phyloP scores from a whole-genome alignment of 73 alveolate species.

The Tetrahymena elliotti region DNA sequence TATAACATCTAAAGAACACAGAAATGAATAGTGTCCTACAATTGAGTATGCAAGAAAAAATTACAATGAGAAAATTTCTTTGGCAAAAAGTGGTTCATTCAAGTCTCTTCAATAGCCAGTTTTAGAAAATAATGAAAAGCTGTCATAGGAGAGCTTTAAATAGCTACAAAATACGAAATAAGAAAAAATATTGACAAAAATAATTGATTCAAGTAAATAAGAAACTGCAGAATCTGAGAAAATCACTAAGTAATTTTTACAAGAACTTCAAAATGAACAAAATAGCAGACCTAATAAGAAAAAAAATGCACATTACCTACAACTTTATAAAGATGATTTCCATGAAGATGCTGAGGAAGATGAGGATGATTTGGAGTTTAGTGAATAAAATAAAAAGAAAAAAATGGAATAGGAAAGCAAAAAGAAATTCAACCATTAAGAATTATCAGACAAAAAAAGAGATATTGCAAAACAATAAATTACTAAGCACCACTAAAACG shows the following conservation, averaged over 20 bases:
- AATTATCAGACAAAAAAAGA: background rate
- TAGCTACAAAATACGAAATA: background rate
- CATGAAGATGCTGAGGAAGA: background rate
- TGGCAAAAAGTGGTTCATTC: background rate
- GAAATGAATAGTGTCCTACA: background rate
- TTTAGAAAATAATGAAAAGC: background rate
- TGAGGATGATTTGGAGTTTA: background rate
- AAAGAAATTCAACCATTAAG: background rate
- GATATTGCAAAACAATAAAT: background rate
- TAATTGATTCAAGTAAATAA: background rate
- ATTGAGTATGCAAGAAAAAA: background rate
- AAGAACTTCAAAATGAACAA: background rate
- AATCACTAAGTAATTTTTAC: background rate
- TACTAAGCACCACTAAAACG: background rate
- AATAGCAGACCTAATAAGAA: background rate
- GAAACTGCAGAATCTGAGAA: background rate
- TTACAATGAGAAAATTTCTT: background rate
- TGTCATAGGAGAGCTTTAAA: background rate
- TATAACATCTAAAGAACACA: background rate
- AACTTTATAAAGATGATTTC: background rate
- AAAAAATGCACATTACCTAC: background rate
- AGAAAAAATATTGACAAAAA: background rate
- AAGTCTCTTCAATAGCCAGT: background rate
- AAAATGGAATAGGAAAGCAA: background rate
- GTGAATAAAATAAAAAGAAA: background rate